Evolutionary conservation across 164 flowering plant species (phyloP).

Genomic region (Saururus chinensis): DNA sequence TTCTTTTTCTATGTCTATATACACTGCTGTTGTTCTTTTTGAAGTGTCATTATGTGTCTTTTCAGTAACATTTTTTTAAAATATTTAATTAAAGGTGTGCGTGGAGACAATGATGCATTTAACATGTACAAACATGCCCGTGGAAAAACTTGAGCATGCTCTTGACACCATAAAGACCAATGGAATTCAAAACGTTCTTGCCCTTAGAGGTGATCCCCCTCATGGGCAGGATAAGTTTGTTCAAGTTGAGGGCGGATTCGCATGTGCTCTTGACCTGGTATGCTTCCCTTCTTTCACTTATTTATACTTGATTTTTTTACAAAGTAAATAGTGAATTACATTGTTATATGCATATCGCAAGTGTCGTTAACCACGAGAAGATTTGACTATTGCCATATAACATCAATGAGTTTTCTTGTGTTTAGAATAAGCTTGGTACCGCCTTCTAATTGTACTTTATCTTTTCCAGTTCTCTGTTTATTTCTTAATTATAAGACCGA

Average conservation of each 20-base stretch:
- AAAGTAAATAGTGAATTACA: too few species aligned
- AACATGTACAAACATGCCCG: conserved; percentile 98
- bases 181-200: conserved; percentile 95
- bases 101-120: conserved; percentile 99
- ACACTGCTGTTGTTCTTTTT: neutral
- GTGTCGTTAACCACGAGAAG: neutral
- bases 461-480: neutral
- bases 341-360: neutral
- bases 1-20: neutral
- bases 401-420: neutral
- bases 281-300: neutral
- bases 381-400: too few species aligned
- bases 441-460: neutral
- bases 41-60: neutral
- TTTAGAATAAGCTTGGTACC: neutral
- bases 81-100: conserved; percentile 30
- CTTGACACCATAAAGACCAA: conserved; percentile 57
- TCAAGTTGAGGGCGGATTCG: conserved; percentile 82
- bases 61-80: neutral
- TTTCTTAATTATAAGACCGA: neutral
- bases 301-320: neutral
- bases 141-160: conserved; percentile 86
- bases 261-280: conserved; percentile 89
- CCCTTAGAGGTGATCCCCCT: conserved; percentile 93
- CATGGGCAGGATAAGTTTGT: conserved; percentile 98